phyloP scores from a whole-genome alignment of 805 yeast genomes.

The Starmera dryadoides region DNA sequence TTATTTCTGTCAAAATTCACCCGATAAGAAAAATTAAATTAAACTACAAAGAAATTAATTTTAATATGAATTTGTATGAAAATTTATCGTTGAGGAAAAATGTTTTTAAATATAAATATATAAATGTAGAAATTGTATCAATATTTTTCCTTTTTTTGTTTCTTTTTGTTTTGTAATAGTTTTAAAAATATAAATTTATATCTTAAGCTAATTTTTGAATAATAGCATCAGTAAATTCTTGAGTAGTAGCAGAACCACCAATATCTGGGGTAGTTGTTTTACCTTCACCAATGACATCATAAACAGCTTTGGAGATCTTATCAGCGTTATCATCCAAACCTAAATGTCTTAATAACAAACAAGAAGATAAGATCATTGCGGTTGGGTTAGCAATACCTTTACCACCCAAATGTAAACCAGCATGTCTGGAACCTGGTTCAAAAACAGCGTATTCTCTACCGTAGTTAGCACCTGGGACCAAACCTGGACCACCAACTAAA shows the following conservation, averaged over 20 bases:
- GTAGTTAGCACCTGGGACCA: conserved; percentile 96
- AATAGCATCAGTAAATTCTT: conserved; percentile 92
- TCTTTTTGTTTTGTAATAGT: too few species aligned
- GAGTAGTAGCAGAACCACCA: conserved; percentile 84
- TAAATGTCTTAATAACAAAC: conserved; percentile 91
- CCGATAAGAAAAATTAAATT: too few species aligned
- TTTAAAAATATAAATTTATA: too few species aligned
- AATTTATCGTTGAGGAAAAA: too few species aligned
- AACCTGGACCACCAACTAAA: conserved; percentile 94
- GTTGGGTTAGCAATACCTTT: conserved; percentile 96
- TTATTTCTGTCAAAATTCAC: conserved; percentile 6
- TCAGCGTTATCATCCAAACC: conserved; percentile 83
- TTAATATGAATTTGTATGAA: too few species aligned
- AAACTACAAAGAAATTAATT: too few species aligned
- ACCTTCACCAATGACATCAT: conserved; percentile 86
- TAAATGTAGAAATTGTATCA: too few species aligned
- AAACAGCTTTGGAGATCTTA: conserved; percentile 82
- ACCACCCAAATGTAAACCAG: conserved; percentile 93
- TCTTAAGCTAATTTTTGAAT: conserved; percentile 49
- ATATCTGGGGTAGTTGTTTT: conserved; percentile 80
- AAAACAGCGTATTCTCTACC: conserved; percentile 97
- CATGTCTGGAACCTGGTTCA: conserved; percentile 99
- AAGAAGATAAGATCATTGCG: conserved; percentile 88
- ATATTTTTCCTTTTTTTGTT: too few species aligned
- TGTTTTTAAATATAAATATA: too few species aligned